These are phyloP conservation scores for Magnusiomyces fungicola DNA, from an alignment of 1,139 yeast species.

Conservation along the genomic window DNA sequence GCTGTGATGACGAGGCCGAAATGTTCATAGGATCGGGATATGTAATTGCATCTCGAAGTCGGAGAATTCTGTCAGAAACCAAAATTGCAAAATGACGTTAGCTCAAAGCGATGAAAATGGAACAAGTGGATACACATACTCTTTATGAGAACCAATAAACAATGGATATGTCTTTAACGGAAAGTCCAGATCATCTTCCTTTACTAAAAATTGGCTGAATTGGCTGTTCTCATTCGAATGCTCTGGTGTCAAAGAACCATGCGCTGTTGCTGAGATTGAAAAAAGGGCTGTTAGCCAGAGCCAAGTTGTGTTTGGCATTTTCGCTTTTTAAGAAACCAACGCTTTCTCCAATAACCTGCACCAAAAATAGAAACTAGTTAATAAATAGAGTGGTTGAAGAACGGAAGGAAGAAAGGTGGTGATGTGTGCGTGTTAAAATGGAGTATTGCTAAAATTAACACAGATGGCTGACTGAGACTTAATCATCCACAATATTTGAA, in stretches of 20 bases:
- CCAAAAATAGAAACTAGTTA: too few relatives aligned
- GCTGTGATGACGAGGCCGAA: constrained; percentile 1
- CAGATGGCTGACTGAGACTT: too few relatives aligned
- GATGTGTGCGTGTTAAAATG: too few relatives aligned
- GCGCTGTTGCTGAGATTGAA: too few relatives aligned
- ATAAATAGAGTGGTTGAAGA: too few relatives aligned
- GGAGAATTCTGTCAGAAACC: constrained; percentile 28
- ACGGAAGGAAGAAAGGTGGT: too few relatives aligned
- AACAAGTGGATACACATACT: constrained; percentile 17
- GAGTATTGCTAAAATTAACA: too few relatives aligned
- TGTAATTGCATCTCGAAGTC: constrained; percentile 26
- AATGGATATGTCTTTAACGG: constrained; percentile 21
- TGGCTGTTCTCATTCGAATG: background rate
- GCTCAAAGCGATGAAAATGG: background rate
- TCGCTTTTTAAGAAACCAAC: too few relatives aligned
- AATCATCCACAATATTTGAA: too few relatives aligned
- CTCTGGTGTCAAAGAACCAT: constrained; percentile 3
- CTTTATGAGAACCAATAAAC: constrained; percentile 22
- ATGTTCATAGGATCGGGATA: constrained; percentile 27
- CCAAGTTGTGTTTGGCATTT: too few relatives aligned
- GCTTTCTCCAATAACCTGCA: too few relatives aligned
- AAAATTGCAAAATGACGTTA: background rate
- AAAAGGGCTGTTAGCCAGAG: too few relatives aligned
- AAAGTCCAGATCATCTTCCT: background rate
- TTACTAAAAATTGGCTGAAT: constrained; percentile 5